phyloP scores from a whole-genome alignment of 1,284 basidiomycete genomes.

The Pterulicium gracile region DNA sequence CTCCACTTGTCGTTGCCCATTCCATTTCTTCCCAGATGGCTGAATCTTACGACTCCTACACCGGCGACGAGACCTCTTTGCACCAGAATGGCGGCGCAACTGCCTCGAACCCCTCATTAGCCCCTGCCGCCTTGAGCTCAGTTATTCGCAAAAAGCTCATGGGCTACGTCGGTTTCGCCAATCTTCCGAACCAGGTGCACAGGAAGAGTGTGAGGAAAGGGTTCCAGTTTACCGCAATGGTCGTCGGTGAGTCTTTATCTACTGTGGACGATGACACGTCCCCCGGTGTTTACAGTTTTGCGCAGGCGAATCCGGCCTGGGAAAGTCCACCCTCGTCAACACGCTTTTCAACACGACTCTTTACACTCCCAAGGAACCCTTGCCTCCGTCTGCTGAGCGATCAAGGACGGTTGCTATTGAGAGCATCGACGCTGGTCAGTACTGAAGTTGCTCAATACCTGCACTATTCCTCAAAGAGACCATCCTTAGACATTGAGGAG shows the following conservation, averaged over 20 bases:
- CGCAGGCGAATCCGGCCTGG: conserved; percentile 90
- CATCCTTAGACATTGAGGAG: conserved; percentile 85
- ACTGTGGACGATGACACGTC: conserved; percentile 13
- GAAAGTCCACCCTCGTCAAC: conserved; percentile 96
- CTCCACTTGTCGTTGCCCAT: conserved; percentile 16
- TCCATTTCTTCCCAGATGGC: conserved; percentile 40
- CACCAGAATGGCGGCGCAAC: conserved; percentile 45
- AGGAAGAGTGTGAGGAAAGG: conserved; percentile 93
- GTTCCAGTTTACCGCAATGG: conserved; percentile 94
- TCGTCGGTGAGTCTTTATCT: conserved; percentile 70
- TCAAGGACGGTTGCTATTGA: conserved; percentile 92
- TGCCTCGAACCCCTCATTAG: conserved; percentile 49
- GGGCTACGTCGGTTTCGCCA: conserved; percentile 86
- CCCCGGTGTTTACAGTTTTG: conserved; percentile 7
- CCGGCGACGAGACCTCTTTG: conserved; percentile 45
- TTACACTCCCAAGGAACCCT: conserved; percentile 78
- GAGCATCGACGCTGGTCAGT: conserved; percentile 90
- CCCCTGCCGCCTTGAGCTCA: conserved; percentile 31
- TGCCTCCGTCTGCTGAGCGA: conserved; percentile 76
- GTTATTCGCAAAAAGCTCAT: conserved; percentile 87
- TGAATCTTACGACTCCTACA: conserved; percentile 58
- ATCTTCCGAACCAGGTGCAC: conserved; percentile 95
- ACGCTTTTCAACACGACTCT: conserved; percentile 94
- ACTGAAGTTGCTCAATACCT: conserved; percentile 18
- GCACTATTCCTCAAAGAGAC: conserved; percentile 13